Evolutionary conservation across 1,284 basidiomycete genomes (phyloP).

Genomic region (Fomitopsis pinicola): DNA sequence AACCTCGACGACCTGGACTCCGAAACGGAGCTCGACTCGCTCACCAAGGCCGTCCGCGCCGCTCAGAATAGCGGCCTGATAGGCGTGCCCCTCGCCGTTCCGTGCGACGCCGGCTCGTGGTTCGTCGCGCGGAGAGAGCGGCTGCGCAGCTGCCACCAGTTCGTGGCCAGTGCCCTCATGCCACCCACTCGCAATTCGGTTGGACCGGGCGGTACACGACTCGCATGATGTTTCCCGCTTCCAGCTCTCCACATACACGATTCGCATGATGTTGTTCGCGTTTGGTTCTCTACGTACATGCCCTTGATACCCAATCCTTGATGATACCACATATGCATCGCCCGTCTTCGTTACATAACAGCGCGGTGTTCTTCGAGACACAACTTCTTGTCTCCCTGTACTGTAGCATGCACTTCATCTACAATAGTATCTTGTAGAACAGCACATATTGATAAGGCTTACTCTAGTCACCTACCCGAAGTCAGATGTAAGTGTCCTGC

Average conservation of each 20-base stretch:
- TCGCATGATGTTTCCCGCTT: conserved; percentile 2
- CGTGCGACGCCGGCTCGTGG: conserved; percentile 52
- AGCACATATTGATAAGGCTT: too few species aligned
- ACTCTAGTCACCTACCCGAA: too few species aligned
- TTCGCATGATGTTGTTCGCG: conserved; percentile 5
- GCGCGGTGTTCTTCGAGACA: too few species aligned
- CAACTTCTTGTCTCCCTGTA: too few species aligned
- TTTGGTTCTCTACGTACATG: too few species aligned
- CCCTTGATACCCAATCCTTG: too few species aligned
- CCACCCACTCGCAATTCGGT: conserved; percentile 15
- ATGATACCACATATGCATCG: conserved; percentile 8
- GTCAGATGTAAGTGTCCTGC: too few species aligned
- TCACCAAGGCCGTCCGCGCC: conserved; percentile 48
- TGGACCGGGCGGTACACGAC: conserved; percentile 11
- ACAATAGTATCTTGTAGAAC: too few species aligned
- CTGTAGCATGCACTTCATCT: too few species aligned
- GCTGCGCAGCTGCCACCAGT: conserved; percentile 61
- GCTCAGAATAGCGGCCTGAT: conserved; percentile 51
- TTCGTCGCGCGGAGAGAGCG: conserved; percentile 75
- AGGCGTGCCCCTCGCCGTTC: conserved; percentile 45
- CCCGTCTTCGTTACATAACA: too few species aligned
- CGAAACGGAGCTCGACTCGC: conserved; percentile 62
- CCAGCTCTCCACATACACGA: neutral
- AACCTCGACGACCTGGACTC: conserved; percentile 79
- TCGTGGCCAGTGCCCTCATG: conserved; percentile 55